Evolutionary conservation across 2,329 filamentous ascomycete genomes (phyloP), one percentile per base, ranked within the genome.

Genomic region (Chaetoscypha palmicola): DNA sequence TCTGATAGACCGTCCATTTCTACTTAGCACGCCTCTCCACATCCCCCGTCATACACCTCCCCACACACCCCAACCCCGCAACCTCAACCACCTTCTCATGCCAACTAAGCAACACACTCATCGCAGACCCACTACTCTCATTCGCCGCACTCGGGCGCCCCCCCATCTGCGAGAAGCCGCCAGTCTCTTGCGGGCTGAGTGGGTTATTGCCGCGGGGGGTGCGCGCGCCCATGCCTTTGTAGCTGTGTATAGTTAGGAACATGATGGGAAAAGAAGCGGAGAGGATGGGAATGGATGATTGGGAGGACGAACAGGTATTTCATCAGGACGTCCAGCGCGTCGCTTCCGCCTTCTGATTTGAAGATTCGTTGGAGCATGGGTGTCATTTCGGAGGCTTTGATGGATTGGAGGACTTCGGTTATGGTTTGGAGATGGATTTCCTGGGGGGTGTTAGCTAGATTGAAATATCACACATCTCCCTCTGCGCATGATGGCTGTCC

Each of bases 1-100:
- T n/a, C n/a, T n/a, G n/a, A n/a, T n/a, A n/a, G n/a, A n/a, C n/a
- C n/a, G n/a, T n/a, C n/a, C n/a, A n/a, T n/a, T n/a, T n/a, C n/a
- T n/a, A n/a, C n/a, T n/a, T n/a, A n/a, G n/a, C n/a, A n/a, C n/a
- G n/a, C n/a, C n/a, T n/a, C n/a, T n/a, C n/a, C n/a, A n/a, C n/a
- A n/a, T n/a, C n/a, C n/a, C n/a, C 92, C 32, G 88, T 92, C 90
- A 98, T 96, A 54, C 88, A 88, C 58, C 92, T 79, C 51, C 89
- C 86, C 67, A 98, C 92, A 65, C 86, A 88, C 34, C 92, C 92
- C 55, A 89, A 73, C 19, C 92, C 92, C 28, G 89, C 87, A 60
- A 96, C 81, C 60, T 98, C 92, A 3, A 97, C 88, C 50, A 96
- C 77, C 76, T 96, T 98, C 73, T 98, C 92, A 64, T 98, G 92